Evolutionary conservation across 106 monocot genomes (phyloP).

Genomic region (Narthecium ossifragum): DNA sequence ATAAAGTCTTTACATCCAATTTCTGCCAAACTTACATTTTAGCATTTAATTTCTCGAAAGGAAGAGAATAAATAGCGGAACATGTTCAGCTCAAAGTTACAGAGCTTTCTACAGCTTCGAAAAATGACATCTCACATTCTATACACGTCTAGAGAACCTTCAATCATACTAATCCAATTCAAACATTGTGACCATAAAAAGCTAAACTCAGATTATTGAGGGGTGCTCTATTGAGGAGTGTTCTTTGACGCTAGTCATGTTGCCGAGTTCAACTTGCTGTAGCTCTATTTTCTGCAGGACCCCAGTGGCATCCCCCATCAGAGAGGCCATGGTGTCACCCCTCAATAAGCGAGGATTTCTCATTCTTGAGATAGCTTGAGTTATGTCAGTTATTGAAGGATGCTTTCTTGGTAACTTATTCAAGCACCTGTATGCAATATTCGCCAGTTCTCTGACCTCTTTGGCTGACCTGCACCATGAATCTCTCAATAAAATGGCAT

Average conservation of each 20-base stretch:
- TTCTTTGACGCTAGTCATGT: slow-evolving; percentile 36
- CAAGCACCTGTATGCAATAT: slow-evolving; percentile 64
- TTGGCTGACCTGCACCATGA: slow-evolving; percentile 25
- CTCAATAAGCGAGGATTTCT: slow-evolving; percentile 17
- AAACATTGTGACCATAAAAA: too few species aligned
- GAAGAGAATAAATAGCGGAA: too few species aligned
- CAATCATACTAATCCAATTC: too few species aligned
- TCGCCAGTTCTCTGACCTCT: slow-evolving; percentile 59
- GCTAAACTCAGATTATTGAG: too few species aligned
- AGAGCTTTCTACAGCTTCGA: too few species aligned
- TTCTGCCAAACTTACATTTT: too few species aligned
- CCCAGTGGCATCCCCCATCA: slow-evolving; percentile 17
- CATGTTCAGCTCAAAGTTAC: too few species aligned
- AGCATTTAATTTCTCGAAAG: too few species aligned
- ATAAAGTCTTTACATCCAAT: too few species aligned
- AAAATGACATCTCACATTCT: too few species aligned
- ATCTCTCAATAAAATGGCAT: background rate
- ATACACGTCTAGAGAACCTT: too few species aligned
- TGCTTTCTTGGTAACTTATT: slow-evolving; percentile 65
- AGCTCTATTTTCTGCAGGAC: slow-evolving; percentile 49
- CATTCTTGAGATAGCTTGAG: slow-evolving; percentile 55
- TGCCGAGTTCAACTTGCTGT: slow-evolving; percentile 62
- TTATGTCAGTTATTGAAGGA: slow-evolving; percentile 66
- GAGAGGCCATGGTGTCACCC: slow-evolving; percentile 18
- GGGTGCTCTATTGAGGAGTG: too few species aligned